These are phyloP conservation scores for Plasmodium vivax DNA, from an alignment of 169 alveolate species.

Conservation along the genomic window DNA sequence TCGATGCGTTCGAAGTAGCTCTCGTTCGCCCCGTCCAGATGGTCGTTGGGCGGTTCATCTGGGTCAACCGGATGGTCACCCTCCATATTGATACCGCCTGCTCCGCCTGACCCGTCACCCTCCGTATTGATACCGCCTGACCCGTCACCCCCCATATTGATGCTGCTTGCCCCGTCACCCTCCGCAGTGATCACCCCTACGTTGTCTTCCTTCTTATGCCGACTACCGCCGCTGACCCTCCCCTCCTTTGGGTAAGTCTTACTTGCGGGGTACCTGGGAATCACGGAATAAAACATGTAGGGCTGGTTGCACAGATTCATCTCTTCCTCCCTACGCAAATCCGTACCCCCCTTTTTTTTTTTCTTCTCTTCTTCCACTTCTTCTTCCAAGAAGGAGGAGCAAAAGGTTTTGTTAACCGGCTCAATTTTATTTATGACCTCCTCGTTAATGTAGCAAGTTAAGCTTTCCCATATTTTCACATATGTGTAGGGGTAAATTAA, in stretches of 20 bases:
- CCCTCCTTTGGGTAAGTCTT: background rate
- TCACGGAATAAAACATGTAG: conserved; percentile 72
- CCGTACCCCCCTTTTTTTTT: background rate
- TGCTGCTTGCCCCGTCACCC: background rate
- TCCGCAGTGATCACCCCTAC: background rate
- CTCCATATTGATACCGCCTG: too few species aligned
- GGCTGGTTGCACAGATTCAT: conserved; percentile 56
- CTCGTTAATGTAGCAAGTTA: conserved; percentile 73
- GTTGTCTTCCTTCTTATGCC: conserved; percentile 19
- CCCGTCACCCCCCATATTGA: background rate
- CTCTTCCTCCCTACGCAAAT: conserved; percentile 16
- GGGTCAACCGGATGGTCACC: background rate
- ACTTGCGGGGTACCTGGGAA: conserved; percentile 49
- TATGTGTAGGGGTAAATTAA: conserved; percentile 66
- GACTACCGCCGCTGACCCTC: background rate
- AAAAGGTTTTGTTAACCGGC: conserved; percentile 72
- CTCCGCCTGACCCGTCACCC: too few species aligned
- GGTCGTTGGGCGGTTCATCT: background rate
- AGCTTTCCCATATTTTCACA: conserved; percentile 67
- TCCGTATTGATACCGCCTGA: background rate
- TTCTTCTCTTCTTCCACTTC: background rate
- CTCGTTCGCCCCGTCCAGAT: background rate
- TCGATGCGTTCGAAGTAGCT: conserved; percentile 50
- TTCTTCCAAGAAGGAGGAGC: conserved; percentile 63
- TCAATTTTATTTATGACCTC: conserved; percentile 75